phyloP scores from a whole-genome alignment of 805 yeast genomes.

The Scheffersomyces coipomensis region DNA sequence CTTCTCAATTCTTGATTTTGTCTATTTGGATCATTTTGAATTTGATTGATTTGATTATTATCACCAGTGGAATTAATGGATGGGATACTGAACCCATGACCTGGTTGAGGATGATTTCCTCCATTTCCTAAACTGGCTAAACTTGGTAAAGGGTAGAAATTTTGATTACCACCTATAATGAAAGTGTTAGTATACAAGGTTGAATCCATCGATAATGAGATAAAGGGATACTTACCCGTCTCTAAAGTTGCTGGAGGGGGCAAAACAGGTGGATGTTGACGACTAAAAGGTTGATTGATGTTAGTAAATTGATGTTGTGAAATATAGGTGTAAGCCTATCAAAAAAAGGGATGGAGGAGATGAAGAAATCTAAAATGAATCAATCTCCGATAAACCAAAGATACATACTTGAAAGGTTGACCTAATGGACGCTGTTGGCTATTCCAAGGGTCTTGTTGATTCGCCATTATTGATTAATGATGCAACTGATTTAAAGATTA shows the following conservation, averaged over 20 bases:
- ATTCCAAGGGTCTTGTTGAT: slow-evolving; percentile 43
- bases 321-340: background rate
- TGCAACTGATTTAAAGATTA: no score
- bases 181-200: slow-evolving; percentile 26
- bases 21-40: slow-evolving; percentile 18
- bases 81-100: slow-evolving; percentile 49
- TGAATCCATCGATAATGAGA: background rate
- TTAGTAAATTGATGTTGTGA: slow-evolving; percentile 18
- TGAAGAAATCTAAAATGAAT: slow-evolving; percentile 1
- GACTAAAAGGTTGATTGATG: slow-evolving; percentile 37
- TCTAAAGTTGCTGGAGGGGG: slow-evolving; percentile 60
- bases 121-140: slow-evolving; percentile 49
- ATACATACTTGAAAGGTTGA: slow-evolving; percentile 43
- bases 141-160: slow-evolving; percentile 49
- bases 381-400: background rate
- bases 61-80: slow-evolving; percentile 35
- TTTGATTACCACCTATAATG: slow-evolving; percentile 42
- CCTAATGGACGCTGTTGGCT: slow-evolving; percentile 41
- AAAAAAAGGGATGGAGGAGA: background rate
- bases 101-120: slow-evolving; percentile 34
- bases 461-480: slow-evolving; percentile 31
- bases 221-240: slow-evolving; percentile 38
- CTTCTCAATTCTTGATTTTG: slow-evolving; percentile 22
- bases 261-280: slow-evolving; percentile 58
- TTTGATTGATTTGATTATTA: background rate